Conservation (phyloP, 2,329 filamentous ascomycete species). For the Metarhizium robertsii region DNA sequence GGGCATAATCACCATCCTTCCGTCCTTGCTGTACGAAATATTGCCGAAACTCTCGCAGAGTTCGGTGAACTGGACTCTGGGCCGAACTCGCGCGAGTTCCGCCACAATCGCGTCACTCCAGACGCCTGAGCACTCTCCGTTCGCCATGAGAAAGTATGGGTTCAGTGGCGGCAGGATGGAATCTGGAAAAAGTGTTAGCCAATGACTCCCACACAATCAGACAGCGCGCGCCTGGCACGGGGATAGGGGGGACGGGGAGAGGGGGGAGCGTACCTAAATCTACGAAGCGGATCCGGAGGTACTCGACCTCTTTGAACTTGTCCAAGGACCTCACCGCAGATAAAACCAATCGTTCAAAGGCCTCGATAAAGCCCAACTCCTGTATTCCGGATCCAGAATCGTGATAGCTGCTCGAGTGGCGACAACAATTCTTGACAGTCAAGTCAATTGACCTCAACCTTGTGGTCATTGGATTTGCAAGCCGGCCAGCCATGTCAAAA, state of each 20-base stretch:
- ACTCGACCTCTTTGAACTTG: constrained; percentile 48
- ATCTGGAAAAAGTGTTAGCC: constrained; percentile 32
- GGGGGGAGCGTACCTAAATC: constrained; percentile 47
- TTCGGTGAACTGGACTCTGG: constrained; percentile 49
- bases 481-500: constrained; percentile 48
- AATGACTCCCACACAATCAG: too few relatives aligned
- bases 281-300: constrained; percentile 64
- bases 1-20: constrained; percentile 45
- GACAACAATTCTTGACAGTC: constrained; percentile 67
- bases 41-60: constrained; percentile 56
- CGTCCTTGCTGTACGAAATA: constrained; percentile 49
- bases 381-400: constrained; percentile 62
- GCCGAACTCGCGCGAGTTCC: constrained; percentile 49
- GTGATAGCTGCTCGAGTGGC: constrained; percentile 42
- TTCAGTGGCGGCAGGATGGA: constrained; percentile 62
- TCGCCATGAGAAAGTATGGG: constrained; percentile 58
- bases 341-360: constrained; percentile 61
- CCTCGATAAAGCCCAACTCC: constrained; percentile 61
- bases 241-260: too few relatives aligned
- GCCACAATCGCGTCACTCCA: constrained; percentile 62
- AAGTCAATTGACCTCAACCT: constrained; percentile 59
- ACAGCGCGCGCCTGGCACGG: too few relatives aligned
- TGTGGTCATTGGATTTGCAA: constrained; percentile 37
- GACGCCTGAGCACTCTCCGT: constrained; percentile 55
- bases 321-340: constrained; percentile 52